Evolutionary conservation across 139 green algal species (phyloP), one percentile per base, ranked within the genome.

Genomic region (Chlorella sp.): DNA sequence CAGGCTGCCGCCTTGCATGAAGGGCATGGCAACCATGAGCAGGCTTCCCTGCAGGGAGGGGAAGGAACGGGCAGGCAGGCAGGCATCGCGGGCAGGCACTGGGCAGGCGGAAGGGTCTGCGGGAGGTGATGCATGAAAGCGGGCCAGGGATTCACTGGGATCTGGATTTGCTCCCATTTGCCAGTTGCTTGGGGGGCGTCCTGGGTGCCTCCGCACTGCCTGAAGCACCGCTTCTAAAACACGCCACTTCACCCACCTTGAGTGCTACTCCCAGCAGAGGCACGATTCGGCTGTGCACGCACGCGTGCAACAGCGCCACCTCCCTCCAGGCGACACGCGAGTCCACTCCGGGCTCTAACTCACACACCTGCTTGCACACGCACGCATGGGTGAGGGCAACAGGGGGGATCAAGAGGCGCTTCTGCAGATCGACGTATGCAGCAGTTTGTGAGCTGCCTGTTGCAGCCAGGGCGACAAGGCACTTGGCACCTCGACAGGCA

Each of bases 1-100:
- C 39, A 83, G 78, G 78, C 42, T 57, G 39, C 78, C 78, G 24
- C 78, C 78, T 28, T n/a, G 36, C 78, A 83, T 83, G 39, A 64
- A 16, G 22, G 30, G 39, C 78, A 83, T 83, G 22, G 34, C 78
- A 39, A 83, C 22, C 78, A 83, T 36, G 22, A 83, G 78, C 22
- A 83, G 78, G 39, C 36, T n/a, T 22, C 22, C 78, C 78, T 83
- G 78, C 39, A 36, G 26, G 21, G 21, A 5, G 37, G 39, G 28
- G 48, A 9, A 57, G 48, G 48, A 57, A 57, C 5, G 48, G 48
- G 48, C 48, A 57, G 48, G 48, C 9, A 9, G 9, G 48, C 48
- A 57, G 7, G 9, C 48, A 57, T 5, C 9, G 48, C 48, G 48
- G 48, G 48, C 48, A 57, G 9, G 48, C 48, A 9, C 5, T 57